These are phyloP conservation scores for Scutellaria galericulata DNA, from an alignment of 257 asterid genomes.

Conservation along the genomic window DNA sequence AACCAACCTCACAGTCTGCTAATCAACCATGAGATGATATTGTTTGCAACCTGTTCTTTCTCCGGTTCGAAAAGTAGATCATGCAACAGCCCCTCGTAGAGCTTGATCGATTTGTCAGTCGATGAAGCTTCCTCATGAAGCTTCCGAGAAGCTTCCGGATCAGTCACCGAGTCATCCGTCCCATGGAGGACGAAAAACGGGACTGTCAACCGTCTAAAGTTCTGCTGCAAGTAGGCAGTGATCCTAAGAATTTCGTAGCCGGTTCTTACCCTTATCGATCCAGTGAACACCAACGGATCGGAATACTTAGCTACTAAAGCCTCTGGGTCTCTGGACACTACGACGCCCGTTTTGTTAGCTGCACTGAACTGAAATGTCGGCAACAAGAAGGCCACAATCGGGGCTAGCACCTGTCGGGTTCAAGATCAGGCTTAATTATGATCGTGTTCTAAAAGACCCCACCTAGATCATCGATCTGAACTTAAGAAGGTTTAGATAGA, in stretches of 20 bases:
- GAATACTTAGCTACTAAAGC: conserved; percentile 79
- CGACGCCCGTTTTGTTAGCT: conserved; percentile 66
- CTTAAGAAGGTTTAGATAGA: not conserved
- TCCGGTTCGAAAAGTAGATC: conserved; percentile 88
- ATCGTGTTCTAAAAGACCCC: not conserved
- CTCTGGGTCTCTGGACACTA: conserved; percentile 71
- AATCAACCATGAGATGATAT: conserved; percentile 65
- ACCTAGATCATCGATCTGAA: not conserved
- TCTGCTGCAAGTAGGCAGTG: conserved; percentile 64
- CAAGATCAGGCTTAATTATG: not conserved
- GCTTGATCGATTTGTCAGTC: conserved; percentile 66
- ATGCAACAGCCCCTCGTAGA: conserved; percentile 69
- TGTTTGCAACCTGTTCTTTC: conserved; percentile 56
- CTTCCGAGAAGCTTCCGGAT: conserved; percentile 71
- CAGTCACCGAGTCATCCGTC: conserved; percentile 69
- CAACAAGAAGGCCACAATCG: conserved; percentile 62
- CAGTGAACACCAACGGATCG: conserved; percentile 86
- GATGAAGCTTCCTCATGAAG: conserved; percentile 73
- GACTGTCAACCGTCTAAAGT: conserved; percentile 49
- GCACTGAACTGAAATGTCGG: conserved; percentile 83
- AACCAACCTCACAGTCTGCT: conserved; percentile 46
- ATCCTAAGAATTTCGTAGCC: conserved; percentile 81
- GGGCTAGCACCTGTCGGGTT: conserved; percentile 65
- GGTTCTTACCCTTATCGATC: conserved; percentile 75
- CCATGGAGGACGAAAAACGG: conserved; percentile 91